Evolutionary conservation across 1,284 basidiomycete species (phyloP), one percentile per base, ranked within the genome.

Genomic region (Puccinia triticina): DNA sequence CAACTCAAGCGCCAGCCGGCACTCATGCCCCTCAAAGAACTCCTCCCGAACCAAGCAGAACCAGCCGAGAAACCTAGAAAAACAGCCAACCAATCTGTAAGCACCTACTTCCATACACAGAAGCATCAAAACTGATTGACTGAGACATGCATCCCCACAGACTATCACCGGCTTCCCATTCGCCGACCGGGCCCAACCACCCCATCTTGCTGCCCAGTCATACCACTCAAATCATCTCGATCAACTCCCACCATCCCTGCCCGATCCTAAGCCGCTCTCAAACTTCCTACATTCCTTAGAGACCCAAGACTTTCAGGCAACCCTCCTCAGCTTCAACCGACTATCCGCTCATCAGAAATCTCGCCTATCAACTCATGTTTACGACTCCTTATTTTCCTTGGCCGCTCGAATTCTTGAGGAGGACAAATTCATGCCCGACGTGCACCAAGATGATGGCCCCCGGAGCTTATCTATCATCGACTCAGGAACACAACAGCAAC

Each of bases 381-480:
- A 79, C 53, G 37, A 79, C 29, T 69, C 48, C 21, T 40, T 79
- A 23, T 79, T 79, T 43, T 40, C 26, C 14, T 26, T 79, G 64
- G 77, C 77, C 26, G 66, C 40, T 55, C 50, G 23, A 32, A 53
- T 55, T 18, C 37, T 32, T 5, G 34, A 43, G 12, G 26, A 61
- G 5, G 74, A 77, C 29, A 59, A 26, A n/a, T 32, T 29, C 34
- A 37, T 64, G 12, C 10, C 32, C 29, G 34, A 59, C 14, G 21
- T 2, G 5, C 12, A 61, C 23, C 29, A 64, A 59, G n/a, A n/a
- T 40, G 18, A n/a, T n/a, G 26, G 1, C 55, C 23, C 55, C 10
- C 34, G 5, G 48, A 50, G 4, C 37, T 23, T 43, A 29, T 77
- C 34, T 16, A 53, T 59, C 21, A 53, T 59, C 21, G 23, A 48